Conservation (phyloP, 2,329 filamentous ascomycete species). For the Elsinoe necatrix region DNA sequence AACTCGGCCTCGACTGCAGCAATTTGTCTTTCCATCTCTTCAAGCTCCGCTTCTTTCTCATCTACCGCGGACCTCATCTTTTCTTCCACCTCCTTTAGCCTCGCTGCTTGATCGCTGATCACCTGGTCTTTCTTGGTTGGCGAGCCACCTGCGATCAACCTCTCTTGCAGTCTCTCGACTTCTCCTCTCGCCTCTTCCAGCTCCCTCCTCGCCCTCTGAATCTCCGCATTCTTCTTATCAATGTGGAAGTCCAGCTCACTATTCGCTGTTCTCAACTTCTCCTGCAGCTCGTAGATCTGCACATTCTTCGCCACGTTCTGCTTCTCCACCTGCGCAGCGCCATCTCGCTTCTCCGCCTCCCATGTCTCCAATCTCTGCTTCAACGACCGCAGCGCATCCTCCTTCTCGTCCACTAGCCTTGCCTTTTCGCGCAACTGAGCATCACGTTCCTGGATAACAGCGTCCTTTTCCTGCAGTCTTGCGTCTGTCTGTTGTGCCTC, state of each 20-base stretch:
- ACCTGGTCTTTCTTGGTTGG: constrained; percentile 32
- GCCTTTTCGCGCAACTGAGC: constrained; percentile 69
- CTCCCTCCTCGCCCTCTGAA: constrained; percentile 33
- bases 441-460: constrained; percentile 62
- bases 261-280: constrained; percentile 39
- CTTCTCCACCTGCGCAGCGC: constrained; percentile 40
- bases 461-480: constrained; percentile 31
- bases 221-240: constrained; percentile 31
- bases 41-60: constrained; percentile 31
- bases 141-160: constrained; percentile 29
- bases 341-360: constrained; percentile 24
- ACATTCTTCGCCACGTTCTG: constrained; percentile 43
- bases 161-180: constrained; percentile 27
- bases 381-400: constrained; percentile 55
- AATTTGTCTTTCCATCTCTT: constrained; percentile 29
- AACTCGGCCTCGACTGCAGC: constrained; percentile 26
- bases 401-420: constrained; percentile 60
- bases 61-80: constrained; percentile 27
- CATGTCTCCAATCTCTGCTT: constrained; percentile 25
- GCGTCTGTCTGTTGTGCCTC: constrained; percentile 32
- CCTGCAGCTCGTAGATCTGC: constrained; percentile 41
- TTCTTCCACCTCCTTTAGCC: constrained; percentile 28
- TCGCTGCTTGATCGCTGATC: constrained; percentile 29
- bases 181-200: constrained; percentile 29
- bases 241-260: constrained; percentile 35